phyloP scores from a whole-genome alignment of 768 basidiomycete species.

The Hericium rajendrae region DNA sequence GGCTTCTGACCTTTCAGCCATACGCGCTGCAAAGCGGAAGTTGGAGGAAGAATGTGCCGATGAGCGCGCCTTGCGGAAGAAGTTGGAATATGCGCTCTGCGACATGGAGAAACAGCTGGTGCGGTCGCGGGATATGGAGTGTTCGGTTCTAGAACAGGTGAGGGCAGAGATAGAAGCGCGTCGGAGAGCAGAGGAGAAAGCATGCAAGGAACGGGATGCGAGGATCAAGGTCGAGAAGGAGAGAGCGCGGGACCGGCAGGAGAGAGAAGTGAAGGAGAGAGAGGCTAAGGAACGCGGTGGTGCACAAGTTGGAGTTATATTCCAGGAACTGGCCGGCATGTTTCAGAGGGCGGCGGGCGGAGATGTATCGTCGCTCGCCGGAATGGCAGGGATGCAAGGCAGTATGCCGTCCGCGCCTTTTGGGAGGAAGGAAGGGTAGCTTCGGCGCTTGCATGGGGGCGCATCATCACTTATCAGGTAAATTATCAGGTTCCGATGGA shows the following conservation, averaged over 20 bases:
- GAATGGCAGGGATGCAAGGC: too few relatives aligned
- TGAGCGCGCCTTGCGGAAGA: slow-evolving; percentile 17
- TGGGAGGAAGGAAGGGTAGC: too few relatives aligned
- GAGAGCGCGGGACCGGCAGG: background rate
- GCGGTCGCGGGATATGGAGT: slow-evolving; percentile 2
- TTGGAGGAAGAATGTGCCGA: slow-evolving; percentile 27
- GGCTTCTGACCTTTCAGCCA: slow-evolving; percentile 21
- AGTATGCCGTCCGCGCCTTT: too few relatives aligned
- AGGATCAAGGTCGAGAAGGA: slow-evolving; percentile 1
- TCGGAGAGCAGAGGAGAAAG: slow-evolving; percentile 2
- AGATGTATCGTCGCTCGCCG: background rate
- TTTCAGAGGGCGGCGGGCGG: slow-evolving; percentile 1
- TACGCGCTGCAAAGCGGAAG: slow-evolving; percentile 32
- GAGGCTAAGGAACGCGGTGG: background rate
- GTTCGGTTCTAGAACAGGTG: slow-evolving; percentile 3
- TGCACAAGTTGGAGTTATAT: slow-evolving; percentile 1
- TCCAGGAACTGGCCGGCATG: slow-evolving; percentile 3
- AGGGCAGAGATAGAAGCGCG: slow-evolving; percentile 1
- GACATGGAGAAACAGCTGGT: slow-evolving; percentile 8
- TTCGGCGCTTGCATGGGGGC: too few relatives aligned
- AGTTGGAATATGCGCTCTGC: slow-evolving; percentile 10
- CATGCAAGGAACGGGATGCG: slow-evolving; percentile 5
- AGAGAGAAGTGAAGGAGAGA: background rate
- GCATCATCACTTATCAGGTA: too few relatives aligned
- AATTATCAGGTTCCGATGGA: too few relatives aligned